phyloP scores from a whole-genome alignment of 2,329 filamentous ascomycete genomes.

The Pseudogymnoascus sp. region DNA sequence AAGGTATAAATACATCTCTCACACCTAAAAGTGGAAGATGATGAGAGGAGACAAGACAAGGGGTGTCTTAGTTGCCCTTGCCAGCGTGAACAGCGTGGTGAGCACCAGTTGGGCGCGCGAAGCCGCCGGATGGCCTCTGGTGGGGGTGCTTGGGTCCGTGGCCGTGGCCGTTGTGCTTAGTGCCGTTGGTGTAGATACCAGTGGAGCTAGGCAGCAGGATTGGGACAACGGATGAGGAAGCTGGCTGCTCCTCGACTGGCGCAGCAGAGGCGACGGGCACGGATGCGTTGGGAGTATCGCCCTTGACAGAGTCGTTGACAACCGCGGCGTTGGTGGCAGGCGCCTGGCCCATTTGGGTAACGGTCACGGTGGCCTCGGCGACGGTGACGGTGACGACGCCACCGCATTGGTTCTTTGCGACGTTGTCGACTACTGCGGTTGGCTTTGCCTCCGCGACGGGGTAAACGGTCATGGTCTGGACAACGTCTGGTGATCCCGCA shows the following conservation, averaged over 20 bases:
- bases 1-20: slow-evolving; percentile 8
- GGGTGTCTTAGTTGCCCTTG: background rate
- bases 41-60: background rate
- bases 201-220: background rate
- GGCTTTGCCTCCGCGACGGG: background rate
- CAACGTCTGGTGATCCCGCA: background rate
- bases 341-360: background rate
- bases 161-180: background rate
- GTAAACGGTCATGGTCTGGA: background rate
- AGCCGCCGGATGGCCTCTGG: background rate
- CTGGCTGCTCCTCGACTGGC: background rate
- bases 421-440: background rate
- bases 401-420: background rate
- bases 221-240: background rate
- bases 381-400: background rate
- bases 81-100: background rate
- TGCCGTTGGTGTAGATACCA: slow-evolving; percentile 3
- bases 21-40: slow-evolving; percentile 4
- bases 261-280: background rate
- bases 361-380: background rate
- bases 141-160: slow-evolving; percentile 2
- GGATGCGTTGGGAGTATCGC: background rate
- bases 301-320: background rate
- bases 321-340: background rate
- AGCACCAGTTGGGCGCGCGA: background rate